These are phyloP conservation scores for Cyathus striatus DNA, from an alignment of 768 basidiomycete species.

Conservation along the genomic window DNA sequence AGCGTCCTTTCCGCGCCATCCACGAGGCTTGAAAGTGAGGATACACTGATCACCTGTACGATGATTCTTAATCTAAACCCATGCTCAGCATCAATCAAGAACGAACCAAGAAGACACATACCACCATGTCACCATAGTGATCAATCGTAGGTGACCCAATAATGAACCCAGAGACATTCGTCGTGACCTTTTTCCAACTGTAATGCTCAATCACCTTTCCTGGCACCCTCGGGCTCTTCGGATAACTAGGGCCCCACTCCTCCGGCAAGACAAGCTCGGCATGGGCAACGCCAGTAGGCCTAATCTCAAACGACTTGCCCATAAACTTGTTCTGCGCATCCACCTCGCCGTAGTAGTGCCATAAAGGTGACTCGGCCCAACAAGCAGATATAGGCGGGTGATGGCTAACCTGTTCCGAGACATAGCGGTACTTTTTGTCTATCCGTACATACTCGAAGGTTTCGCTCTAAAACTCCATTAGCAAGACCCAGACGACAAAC, in stretches of 20 bases:
- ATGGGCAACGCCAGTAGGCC: conserved; percentile 93
- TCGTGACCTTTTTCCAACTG: conserved; percentile 93
- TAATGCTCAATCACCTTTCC: conserved; percentile 80
- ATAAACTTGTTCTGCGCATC: conserved; percentile 97
- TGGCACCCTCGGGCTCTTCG: conserved; percentile 40
- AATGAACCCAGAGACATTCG: conserved; percentile 89
- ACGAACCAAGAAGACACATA: conserved; percentile 32
- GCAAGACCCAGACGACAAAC: background rate
- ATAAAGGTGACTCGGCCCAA: conserved; percentile 85
- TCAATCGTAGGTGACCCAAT: conserved; percentile 85
- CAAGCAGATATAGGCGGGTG: conserved; percentile 97
- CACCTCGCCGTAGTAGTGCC: conserved; percentile 90
- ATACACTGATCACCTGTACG: conserved; percentile 84
- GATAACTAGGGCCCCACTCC: conserved; percentile 58
- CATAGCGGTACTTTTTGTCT: conserved; percentile 86
- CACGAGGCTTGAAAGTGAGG: conserved; percentile 92
- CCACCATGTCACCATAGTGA: conserved; percentile 93
- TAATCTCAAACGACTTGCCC: conserved; percentile 94
- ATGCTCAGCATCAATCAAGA: conserved; percentile 2
- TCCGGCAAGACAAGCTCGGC: conserved; percentile 74
- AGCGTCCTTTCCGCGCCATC: conserved; percentile 90
- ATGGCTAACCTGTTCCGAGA: conserved; percentile 96
- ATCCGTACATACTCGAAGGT: conserved; percentile 91
- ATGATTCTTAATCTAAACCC: conserved; percentile 73
- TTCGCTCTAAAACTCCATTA: conserved; percentile 52